Evolutionary conservation across 768 basidiomycete genomes (phyloP).

Genomic region (Suillus bovinus): DNA sequence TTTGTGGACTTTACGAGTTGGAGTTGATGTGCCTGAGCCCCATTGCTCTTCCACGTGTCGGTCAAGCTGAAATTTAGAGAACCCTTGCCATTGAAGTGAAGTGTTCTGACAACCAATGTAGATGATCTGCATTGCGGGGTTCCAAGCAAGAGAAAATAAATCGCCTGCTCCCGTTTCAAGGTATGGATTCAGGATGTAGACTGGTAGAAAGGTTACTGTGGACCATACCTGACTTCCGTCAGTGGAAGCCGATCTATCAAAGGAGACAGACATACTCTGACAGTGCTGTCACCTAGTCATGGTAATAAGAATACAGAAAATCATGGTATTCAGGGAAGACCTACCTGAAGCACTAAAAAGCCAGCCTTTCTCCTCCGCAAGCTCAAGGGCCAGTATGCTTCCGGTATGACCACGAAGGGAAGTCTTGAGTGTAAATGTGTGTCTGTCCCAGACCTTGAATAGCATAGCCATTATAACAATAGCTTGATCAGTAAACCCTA

Average conservation of each 20-base stretch:
- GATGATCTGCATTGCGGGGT: constrained; percentile 61
- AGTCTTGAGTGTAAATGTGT: constrained; percentile 63
- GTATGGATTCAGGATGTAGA: constrained; percentile 79
- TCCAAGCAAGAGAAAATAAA: constrained; percentile 85
- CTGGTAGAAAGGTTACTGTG: constrained; percentile 58
- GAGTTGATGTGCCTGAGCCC: constrained; percentile 36
- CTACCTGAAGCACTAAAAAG: constrained; percentile 87
- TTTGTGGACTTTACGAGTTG: constrained; percentile 65
- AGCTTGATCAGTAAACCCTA: constrained; percentile 21
- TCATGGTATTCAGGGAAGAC: constrained; percentile 15
- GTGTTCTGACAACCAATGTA: constrained; percentile 94
- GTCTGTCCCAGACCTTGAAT: constrained; percentile 82
- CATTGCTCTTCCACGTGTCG: constrained; percentile 12
- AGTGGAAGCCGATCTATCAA: constrained; percentile 8
- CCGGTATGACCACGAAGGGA: constrained; percentile 81
- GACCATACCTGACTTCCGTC: constrained; percentile 70
- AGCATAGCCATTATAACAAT: constrained; percentile 2
- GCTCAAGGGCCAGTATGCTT: constrained; percentile 78
- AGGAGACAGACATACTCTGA: constrained; percentile 56
- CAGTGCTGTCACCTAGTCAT: constrained; percentile 77
- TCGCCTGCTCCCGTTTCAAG: constrained; percentile 83
- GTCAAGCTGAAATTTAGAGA: constrained; percentile 31
- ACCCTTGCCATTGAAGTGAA: constrained; percentile 86
- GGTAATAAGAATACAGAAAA: constrained; percentile 6
- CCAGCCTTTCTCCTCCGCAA: constrained; percentile 77